Evolutionary conservation across 371 early-diverging fungal species (phyloP).

Genomic region (Rhizopus sp.): DNA sequence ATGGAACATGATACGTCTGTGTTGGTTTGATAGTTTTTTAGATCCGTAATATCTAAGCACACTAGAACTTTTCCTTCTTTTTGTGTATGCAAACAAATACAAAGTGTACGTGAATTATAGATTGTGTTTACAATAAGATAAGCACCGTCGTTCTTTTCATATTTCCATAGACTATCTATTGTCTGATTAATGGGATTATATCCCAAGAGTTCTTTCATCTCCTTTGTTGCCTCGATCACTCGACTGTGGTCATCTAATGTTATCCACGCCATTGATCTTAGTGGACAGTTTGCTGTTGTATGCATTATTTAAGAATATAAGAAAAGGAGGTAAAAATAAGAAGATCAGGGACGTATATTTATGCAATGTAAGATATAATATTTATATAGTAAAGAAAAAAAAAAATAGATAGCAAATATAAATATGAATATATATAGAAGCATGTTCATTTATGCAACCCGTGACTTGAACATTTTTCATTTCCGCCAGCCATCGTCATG

Average conservation of each 20-base stretch:
- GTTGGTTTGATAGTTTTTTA: conserved; percentile 6
- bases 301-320: conserved; percentile 9
- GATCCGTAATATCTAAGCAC: conserved; percentile 23
- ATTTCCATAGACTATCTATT: conserved; percentile 12
- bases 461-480: no score
- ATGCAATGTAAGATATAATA: not conserved
- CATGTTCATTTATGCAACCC: no score
- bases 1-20: not conserved
- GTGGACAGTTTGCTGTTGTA: conserved; percentile 18
- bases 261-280: conserved; percentile 26
- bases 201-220: conserved; percentile 16
- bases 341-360: not conserved
- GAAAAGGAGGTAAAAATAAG: conserved; percentile 6
- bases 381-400: no score
- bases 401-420: no score
- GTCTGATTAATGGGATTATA: conserved; percentile 14
- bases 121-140: conserved; percentile 1
- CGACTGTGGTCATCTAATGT: conserved; percentile 10
- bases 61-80: conserved; percentile 7
- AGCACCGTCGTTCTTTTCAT: not conserved
- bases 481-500: no score
- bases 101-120: conserved; percentile 6
- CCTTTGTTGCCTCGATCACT: conserved; percentile 14
- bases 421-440: no score
- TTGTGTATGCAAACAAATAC: conserved; percentile 14